Evolutionary conservation across 129 eudicot species (phyloP).

Genomic region (Pseudognaphalium luteoalbum): DNA sequence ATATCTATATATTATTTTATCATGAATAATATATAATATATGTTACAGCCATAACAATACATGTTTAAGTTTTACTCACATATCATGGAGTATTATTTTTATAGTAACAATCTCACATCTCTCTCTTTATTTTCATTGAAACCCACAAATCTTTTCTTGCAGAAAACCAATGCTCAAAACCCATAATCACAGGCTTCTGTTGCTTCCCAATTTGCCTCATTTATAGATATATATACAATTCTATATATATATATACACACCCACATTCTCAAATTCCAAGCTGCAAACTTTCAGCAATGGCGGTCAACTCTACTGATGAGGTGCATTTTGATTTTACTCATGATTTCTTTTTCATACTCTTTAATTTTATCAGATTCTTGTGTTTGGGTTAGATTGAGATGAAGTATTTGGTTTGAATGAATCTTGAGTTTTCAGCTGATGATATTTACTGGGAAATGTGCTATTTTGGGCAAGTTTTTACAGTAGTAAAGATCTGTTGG

Average conservation of each 20-base stretch:
- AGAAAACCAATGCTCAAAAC: constrained; percentile 20
- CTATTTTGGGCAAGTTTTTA: neutral
- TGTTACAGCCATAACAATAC: no score
- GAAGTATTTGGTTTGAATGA: neutral
- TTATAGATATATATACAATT: neutral
- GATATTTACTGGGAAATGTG: neutral
- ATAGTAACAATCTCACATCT: neutral
- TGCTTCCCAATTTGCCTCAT: constrained; percentile 16
- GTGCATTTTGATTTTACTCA: constrained; percentile 30
- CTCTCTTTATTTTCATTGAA: constrained; percentile 16
- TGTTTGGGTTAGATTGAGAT: constrained; percentile 6
- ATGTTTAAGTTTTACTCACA: no score
- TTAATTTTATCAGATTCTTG: neutral
- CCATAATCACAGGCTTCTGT: neutral
- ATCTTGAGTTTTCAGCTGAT: constrained; percentile 8
- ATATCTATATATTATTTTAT: no score
- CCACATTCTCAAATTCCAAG: constrained; percentile 4
- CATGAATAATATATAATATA: no score
- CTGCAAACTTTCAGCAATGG: constrained; percentile 41
- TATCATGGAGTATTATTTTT: no score
- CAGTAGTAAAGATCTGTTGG: constrained; percentile 15
- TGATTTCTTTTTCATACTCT: neutral
- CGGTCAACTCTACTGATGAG: constrained; percentile 45
- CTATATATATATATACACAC: no score
- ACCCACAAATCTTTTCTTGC: constrained; percentile 2